phyloP scores from a whole-genome alignment of 2,329 filamentous ascomycete species.

The Alternaria sp. region DNA sequence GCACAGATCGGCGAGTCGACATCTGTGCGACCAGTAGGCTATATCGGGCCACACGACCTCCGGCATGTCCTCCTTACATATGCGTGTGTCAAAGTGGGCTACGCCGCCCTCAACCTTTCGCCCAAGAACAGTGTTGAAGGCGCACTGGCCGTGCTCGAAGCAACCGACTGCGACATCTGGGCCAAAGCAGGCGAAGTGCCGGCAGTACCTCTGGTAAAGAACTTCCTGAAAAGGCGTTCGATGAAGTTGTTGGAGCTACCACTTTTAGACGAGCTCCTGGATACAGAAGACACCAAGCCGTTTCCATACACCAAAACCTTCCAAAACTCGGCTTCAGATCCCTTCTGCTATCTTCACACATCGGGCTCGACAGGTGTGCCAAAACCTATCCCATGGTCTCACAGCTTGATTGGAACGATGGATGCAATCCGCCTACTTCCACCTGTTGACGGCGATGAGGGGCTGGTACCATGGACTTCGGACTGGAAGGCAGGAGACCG shows the following conservation, averaged over 20 bases:
- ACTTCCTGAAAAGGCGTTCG: conserved; percentile 8
- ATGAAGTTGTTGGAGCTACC: conserved; percentile 25
- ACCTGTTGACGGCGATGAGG: conserved; percentile 33
- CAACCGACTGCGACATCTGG: conserved; percentile 25
- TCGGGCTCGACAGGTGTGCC: conserved; percentile 47
- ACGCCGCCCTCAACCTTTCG: conserved; percentile 30
- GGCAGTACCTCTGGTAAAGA: conserved; percentile 12
- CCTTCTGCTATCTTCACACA: conserved; percentile 40
- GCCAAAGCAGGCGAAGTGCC: conserved; percentile 13
- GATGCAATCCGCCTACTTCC: conserved; percentile 49
- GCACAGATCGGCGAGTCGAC: conserved; percentile 27
- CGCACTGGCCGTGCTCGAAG: conserved; percentile 26
- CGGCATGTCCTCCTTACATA: conserved; percentile 47
- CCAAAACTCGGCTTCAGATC: conserved; percentile 29
- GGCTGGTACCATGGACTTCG: conserved; percentile 25
- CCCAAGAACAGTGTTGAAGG: conserved; percentile 29
- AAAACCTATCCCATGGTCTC: conserved; percentile 43
- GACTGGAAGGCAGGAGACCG: conserved; percentile 29
- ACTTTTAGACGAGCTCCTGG: conserved; percentile 18
- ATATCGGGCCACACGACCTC: conserved; percentile 44
- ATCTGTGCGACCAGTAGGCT: conserved; percentile 27
- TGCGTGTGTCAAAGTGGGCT: conserved; percentile 50
- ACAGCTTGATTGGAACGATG: conserved; percentile 44
- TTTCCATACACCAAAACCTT: conserved; percentile 27
- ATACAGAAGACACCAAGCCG: conserved; percentile 4